Conservation (phyloP, 768 basidiomycete genomes). For the Serpula lacrymans region DNA sequence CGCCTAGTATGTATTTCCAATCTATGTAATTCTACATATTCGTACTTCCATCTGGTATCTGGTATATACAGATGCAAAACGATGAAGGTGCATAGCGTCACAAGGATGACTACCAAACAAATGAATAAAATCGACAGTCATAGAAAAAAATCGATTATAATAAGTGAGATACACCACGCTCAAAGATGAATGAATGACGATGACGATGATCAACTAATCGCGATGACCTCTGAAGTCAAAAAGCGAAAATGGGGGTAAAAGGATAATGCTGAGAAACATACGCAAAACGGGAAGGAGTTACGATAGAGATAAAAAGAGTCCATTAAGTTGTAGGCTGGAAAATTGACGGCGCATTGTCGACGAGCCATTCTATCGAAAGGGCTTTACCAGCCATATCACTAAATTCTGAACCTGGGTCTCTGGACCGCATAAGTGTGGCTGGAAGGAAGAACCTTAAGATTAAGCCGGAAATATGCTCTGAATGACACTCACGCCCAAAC, state of each 20-base stretch:
- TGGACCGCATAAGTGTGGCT: constrained; percentile 95
- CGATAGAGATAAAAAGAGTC: constrained; percentile 10
- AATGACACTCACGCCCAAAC: constrained; percentile 82
- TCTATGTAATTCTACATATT: constrained; percentile 14
- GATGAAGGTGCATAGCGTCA: background rate
- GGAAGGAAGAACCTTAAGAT: constrained; percentile 12
- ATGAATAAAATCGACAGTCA: too few relatives aligned
- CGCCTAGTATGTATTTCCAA: constrained; percentile 16
- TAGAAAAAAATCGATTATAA: too few relatives aligned
- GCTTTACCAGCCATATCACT: constrained; percentile 98
- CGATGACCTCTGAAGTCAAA: constrained; percentile 1
- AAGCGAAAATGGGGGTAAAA: constrained; percentile 20
- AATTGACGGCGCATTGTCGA: constrained; percentile 76
- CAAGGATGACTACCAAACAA: too few relatives aligned
- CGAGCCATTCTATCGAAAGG: constrained; percentile 88
- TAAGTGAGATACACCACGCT: too few relatives aligned
- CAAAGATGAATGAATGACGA: too few relatives aligned
- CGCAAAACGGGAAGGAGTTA: constrained; percentile 6
- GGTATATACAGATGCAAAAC: constrained; percentile 7
- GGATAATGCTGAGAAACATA: constrained; percentile 21
- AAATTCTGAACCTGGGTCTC: constrained; percentile 84
- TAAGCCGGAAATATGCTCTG: background rate
- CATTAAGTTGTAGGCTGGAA: constrained; percentile 26
- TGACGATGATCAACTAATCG: too few relatives aligned
- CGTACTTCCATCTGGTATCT: constrained; percentile 6